Evolutionary conservation across 2,329 filamentous ascomycete species (phyloP).

Genomic region (Magnaporthiopsis poae): DNA sequence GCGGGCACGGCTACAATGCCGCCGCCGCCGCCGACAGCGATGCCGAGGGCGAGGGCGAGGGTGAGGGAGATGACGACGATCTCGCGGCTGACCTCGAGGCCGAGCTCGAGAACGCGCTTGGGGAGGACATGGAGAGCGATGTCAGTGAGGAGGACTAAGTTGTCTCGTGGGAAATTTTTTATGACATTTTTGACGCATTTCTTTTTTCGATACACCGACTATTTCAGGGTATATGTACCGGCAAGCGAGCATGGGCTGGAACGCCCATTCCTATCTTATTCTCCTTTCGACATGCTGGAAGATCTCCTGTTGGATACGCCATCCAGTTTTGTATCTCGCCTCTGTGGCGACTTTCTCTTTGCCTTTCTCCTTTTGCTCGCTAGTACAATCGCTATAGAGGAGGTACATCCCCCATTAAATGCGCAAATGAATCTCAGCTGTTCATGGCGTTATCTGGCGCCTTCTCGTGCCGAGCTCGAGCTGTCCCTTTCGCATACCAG

Average conservation of each 20-base stretch:
- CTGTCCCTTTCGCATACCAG: no score
- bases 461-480: no score
- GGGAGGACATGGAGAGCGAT: slow-evolving; percentile 5
- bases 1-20: background rate
- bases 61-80: slow-evolving; percentile 13
- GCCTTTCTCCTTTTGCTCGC: no score
- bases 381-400: no score
- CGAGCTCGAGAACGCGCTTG: slow-evolving; percentile 13
- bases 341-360: no score
- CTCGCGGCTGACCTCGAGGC: slow-evolving; percentile 22
- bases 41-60: slow-evolving; percentile 22
- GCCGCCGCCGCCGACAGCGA: slow-evolving; percentile 18
- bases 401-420: no score
- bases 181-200: background rate
- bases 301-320: background rate
- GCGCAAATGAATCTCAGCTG: no score
- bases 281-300: background rate
- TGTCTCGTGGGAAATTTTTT: background rate
- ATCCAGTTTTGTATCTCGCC: no score
- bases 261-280: background rate
- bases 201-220: background rate
- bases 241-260: background rate
- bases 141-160: slow-evolving; percentile 11
- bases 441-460: no score
- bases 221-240: background rate